Base-by-base conservation (phyloP, 176 grass and related monocot genomes). In the Bolboschoenus planiculmis region DNA sequence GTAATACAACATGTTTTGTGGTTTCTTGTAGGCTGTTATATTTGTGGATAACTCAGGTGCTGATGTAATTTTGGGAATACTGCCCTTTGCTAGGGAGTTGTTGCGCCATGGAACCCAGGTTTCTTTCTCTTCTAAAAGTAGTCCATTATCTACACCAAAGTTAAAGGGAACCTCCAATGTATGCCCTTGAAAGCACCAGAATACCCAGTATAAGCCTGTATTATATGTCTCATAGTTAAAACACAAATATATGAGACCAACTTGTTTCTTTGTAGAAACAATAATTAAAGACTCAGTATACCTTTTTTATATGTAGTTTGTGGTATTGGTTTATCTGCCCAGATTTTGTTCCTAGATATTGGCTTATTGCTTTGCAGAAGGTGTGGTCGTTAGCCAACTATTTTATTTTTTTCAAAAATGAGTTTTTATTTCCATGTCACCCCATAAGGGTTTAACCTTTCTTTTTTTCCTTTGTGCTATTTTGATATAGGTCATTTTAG, bases 1-100 rank as follows among this genome's bases (percentile, higher is more conserved):
- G 18, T 84, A 67, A 65, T 37, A 87, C 15, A 89, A 58, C 44
- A 44, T 24, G 50, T 86, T 43, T 85, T 83, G 24, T 18, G 35
- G 53, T 78, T 30, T 79, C 53, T 67, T 84, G 68, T 30, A 98
- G 96, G 96, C 86, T 78, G 87, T 98, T 85, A 98, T 98, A 87
- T 98, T 98, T 93, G 91, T 98, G 83, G 96, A 98, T 81, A 98
- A 98, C 84, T 98, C 96, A 85, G 96, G 96, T 87, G 96, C 96
- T 93, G 96, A 98, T 85, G 33, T 98, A 31, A 94, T 98, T 42
- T 79, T 98, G 87, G 96, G 96, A 7, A 93, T 98, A 84, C 85
- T 95, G 77, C 92, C 92, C 76, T 99, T 95, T 91, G 91, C 89
- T 21, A 95, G 96, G 87, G 96, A 99, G 87, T 88, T 99, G 85